Evolutionary conservation across 228 moss, liverwort and hornwort genomes (phyloP), one percentile per base, ranked within the genome.

Genomic region (Sphagnum magellanicum): DNA sequence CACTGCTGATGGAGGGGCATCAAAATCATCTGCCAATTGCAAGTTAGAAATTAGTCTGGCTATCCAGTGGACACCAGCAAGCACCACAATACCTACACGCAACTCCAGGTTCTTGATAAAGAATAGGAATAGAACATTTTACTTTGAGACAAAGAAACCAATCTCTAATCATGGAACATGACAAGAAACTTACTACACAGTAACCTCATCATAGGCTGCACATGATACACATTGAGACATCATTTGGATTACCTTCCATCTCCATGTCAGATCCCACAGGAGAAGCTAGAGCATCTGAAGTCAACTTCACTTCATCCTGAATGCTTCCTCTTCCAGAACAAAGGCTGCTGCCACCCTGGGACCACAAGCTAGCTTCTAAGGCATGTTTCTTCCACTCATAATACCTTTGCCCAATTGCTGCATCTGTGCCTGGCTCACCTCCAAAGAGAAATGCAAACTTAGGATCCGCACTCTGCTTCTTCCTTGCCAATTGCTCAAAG

Each of bases 221-320:
- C 8, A 8, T 55, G 8, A 12, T 55, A 12, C 12, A 55, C 55
- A 55, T 55, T 55, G 12, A 8, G 55, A 12, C 12, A 55, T 55
- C 55, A 55, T 55, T 50, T 67, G 51, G 32, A 32, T 32, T 73
- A 89, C 92, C 92, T 92, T 92, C 92, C 92, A 90, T 90, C 48
- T 92, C 90, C 88, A 92, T 92, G 74, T 92, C 92, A 58, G 90
- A 90, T 81, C 88, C 90, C 55, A 73, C 61, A 58, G 90, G 81
- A 70, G 92, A 90, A 66, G 50, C 69, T 58, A 80, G 84, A 64
- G 76, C 75, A 62, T 83, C 87, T 16, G 52, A 17, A 8, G 50
- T 72, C 51, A 46, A 11, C 62, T 67, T 64, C 61, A 74, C 48
- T 60, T 51, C 50, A 67, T 47, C 48, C 8, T 53, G 10, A 51